Conservation (phyloP, 2,329 filamentous ascomycete species). For the Trichophyton mentagrophytes region DNA sequence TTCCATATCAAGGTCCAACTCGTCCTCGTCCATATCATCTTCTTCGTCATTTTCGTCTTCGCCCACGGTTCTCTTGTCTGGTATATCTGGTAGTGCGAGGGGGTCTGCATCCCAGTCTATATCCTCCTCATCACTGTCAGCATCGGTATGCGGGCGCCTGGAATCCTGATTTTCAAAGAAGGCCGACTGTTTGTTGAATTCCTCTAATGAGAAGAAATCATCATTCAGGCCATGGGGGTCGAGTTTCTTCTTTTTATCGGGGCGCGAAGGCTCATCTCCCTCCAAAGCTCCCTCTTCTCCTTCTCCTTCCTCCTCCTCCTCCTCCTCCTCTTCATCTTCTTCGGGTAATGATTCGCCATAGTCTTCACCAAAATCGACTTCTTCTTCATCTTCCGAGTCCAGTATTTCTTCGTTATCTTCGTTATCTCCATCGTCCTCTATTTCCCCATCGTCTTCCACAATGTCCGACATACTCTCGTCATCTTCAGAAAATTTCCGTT, state of each 20-base stretch:
- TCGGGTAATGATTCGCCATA: slow-evolving; percentile 6
- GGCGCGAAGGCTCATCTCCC: neutral
- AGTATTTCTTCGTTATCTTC: slow-evolving; percentile 13
- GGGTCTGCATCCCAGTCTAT: slow-evolving; percentile 81
- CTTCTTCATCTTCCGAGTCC: slow-evolving; percentile 16
- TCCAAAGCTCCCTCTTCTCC: neutral
- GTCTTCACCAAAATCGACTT: slow-evolving; percentile 13
- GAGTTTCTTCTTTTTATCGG: neutral
- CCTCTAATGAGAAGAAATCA: slow-evolving; percentile 93
- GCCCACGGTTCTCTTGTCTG: slow-evolving; percentile 30
- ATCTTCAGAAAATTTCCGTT: neutral
- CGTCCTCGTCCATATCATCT: slow-evolving; percentile 62
- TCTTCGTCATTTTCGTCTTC: slow-evolving; percentile 48
- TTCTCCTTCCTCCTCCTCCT: neutral
- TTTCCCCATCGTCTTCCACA: slow-evolving; percentile 3
- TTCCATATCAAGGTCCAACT: slow-evolving; percentile 16
- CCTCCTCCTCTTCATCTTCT: neutral
- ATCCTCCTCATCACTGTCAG: slow-evolving; percentile 63
- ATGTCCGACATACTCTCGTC: neutral
- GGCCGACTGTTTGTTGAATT: slow-evolving; percentile 91
- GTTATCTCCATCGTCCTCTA: neutral
- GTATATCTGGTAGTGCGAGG: slow-evolving; percentile 30
- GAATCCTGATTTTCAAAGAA: slow-evolving; percentile 78
- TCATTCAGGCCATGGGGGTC: slow-evolving; percentile 85
- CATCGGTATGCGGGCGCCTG: slow-evolving; percentile 59